Evolutionary conservation across 352 stramenopile genomes (phyloP).

Genomic region (Phytophthora pisi): DNA sequence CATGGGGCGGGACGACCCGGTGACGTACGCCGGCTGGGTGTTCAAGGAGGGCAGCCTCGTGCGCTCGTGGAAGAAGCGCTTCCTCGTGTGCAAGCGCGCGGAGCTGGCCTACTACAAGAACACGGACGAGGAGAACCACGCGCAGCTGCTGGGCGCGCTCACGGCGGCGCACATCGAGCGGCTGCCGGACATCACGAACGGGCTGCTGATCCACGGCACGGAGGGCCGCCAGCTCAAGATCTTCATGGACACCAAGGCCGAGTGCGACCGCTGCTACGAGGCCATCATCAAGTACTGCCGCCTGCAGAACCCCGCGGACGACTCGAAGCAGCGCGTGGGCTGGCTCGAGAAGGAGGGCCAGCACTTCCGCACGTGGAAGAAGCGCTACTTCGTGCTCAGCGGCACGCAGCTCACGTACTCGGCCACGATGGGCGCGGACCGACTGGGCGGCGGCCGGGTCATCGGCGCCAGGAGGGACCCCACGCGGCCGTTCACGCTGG

Average conservation of each 20-base stretch:
- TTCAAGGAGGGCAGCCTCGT: constrained; percentile 83
- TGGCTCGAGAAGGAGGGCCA: constrained; percentile 81
- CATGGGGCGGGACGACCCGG: constrained; percentile 45
- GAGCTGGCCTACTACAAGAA: constrained; percentile 87
- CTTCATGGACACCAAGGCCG: constrained; percentile 75
- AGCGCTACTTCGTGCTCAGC: constrained; percentile 73
- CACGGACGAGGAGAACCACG: constrained; percentile 62
- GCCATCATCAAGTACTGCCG: constrained; percentile 62
- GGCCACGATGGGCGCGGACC: constrained; percentile 50
- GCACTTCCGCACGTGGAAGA: constrained; percentile 75
- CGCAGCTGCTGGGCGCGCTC: constrained; percentile 74
- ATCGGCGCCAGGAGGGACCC: constrained; percentile 61
- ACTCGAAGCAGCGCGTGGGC: constrained; percentile 41
- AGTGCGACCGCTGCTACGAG: constrained; percentile 75
- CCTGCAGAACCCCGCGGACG: constrained; percentile 36
- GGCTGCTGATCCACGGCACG: constrained; percentile 62
- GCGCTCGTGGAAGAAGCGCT: constrained; percentile 87
- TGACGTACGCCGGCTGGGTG: constrained; percentile 79
- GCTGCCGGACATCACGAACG: constrained; percentile 74
- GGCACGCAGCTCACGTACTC: constrained; percentile 72
- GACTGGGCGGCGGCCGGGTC: constrained; percentile 58
- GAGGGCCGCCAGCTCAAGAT: constrained; percentile 82
- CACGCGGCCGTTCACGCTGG: constrained; percentile 65
- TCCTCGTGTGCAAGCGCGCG: constrained; percentile 76
- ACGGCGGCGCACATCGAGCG: constrained; percentile 71